Evolutionary conservation across 495 filamentous ascomycete species (phyloP).

Genomic region (Astrothelium subdiscretum): DNA sequence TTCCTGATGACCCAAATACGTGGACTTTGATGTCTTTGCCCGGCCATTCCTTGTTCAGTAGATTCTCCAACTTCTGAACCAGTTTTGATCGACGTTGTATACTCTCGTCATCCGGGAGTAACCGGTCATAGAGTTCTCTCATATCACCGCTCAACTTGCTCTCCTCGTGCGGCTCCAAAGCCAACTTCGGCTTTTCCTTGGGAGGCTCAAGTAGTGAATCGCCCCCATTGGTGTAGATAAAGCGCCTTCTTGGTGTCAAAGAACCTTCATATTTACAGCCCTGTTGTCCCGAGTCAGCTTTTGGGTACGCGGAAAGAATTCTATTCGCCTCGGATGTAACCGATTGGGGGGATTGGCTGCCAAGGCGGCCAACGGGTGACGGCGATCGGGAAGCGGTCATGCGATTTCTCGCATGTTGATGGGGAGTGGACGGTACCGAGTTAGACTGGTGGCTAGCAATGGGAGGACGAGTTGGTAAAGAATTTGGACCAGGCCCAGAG

Average conservation of each 20-base stretch:
- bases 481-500: background rate
- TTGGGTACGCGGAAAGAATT: conserved; percentile 46
- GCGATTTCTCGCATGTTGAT: conserved; percentile 74
- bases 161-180: conserved; percentile 64
- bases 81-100: conserved; percentile 62
- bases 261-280: conserved; percentile 75
- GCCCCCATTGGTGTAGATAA: conserved; percentile 62
- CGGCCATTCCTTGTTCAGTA: conserved; percentile 86
- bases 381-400: conserved; percentile 77
- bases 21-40: conserved; percentile 80
- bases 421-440: conserved; percentile 89
- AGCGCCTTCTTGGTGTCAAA: conserved; percentile 61
- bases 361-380: conserved; percentile 58
- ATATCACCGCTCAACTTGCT: conserved; percentile 68
- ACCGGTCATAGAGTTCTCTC: conserved; percentile 65
- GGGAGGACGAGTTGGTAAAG: conserved; percentile 15
- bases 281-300: conserved; percentile 38
- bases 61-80: conserved; percentile 70
- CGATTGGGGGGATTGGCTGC: conserved; percentile 78
- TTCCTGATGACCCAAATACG: conserved; percentile 94
- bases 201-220: conserved; percentile 25
- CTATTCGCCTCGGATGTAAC: conserved; percentile 80
- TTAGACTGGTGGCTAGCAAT: conserved; percentile 57
- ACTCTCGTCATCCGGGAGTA: conserved; percentile 73
- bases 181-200: conserved; percentile 52